phyloP scores from a whole-genome alignment of 2,329 filamentous ascomycete species.

The Neophaeococcomyces mojaviensis region DNA sequence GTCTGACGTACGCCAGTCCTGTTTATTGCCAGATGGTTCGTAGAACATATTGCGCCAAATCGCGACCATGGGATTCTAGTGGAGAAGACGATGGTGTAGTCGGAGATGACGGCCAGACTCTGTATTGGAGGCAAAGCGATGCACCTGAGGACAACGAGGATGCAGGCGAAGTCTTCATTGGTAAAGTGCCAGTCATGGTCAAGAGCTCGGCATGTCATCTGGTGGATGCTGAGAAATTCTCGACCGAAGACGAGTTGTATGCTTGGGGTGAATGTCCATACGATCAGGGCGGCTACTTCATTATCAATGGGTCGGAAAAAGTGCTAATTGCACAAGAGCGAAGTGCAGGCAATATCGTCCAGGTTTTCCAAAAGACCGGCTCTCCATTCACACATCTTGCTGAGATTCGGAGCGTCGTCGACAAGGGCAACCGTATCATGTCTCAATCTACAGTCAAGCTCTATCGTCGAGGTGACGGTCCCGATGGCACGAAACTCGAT shows the following conservation, averaged over 20 bases:
- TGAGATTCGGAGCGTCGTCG: constrained; percentile 90
- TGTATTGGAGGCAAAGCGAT: constrained; percentile 22
- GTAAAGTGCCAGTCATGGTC: constrained; percentile 94
- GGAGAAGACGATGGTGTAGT: constrained; percentile 44
- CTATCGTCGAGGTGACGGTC: constrained; percentile 71
- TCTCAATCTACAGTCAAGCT: constrained; percentile 89
- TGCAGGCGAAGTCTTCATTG: constrained; percentile 72
- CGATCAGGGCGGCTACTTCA: constrained; percentile 96
- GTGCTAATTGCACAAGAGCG: constrained; percentile 96
- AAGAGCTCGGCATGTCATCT: constrained; percentile 94
- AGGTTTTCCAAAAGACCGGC: constrained; percentile 95
- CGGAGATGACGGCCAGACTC: constrained; percentile 32
- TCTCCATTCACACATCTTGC: constrained; percentile 88
- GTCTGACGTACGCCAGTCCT: constrained; percentile 88
- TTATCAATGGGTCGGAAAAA: constrained; percentile 98
- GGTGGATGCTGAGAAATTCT: constrained; percentile 35
- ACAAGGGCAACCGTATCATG: constrained; percentile 91
- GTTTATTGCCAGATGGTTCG: constrained; percentile 85
- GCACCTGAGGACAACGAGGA: constrained; percentile 45
- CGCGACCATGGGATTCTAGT: constrained; percentile 65
- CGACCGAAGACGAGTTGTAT: constrained; percentile 74
- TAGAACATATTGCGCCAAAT: constrained; percentile 73
- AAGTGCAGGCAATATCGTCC: constrained; percentile 95
- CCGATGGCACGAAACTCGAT: constrained; percentile 34
- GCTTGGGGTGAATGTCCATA: constrained; percentile 94